Conservation (phyloP, 495 filamentous ascomycete species). For the Chlorociboria aeruginascens region DNA sequence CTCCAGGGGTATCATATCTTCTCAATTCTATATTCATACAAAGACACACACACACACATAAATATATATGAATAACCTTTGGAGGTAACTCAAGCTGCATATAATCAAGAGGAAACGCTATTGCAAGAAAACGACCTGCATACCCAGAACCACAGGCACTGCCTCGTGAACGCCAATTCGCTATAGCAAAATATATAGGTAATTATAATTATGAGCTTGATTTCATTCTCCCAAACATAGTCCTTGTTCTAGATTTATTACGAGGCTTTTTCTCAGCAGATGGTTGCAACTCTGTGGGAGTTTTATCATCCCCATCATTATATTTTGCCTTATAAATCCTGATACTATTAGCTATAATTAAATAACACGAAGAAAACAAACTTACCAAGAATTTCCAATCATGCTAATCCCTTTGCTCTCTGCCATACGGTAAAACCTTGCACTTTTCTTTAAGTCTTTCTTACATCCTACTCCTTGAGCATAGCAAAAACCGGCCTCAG, state of each 20-base stretch:
- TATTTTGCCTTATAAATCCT: slow-evolving; percentile 97
- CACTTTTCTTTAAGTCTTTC: slow-evolving; percentile 92
- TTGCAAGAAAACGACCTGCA: too few species aligned
- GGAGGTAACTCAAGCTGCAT: too few species aligned
- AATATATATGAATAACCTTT: too few species aligned
- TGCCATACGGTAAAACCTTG: slow-evolving; percentile 78
- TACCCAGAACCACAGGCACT: too few species aligned
- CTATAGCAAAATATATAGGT: too few species aligned
- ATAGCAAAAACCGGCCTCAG: slow-evolving; percentile 81
- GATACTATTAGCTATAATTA: slow-evolving; percentile 1
- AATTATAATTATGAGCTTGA: not conserved
- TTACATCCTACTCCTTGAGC: slow-evolving; percentile 77
- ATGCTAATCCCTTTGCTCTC: slow-evolving; percentile 91
- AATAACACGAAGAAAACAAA: slow-evolving; percentile 9
- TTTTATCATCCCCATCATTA: slow-evolving; percentile 39
- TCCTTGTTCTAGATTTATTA: slow-evolving; percentile 53
- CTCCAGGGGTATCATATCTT: too few species aligned
- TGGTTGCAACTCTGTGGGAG: slow-evolving; percentile 18
- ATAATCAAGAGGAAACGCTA: too few species aligned
- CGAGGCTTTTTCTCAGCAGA: slow-evolving; percentile 30
- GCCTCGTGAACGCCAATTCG: too few species aligned
- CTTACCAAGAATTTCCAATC: slow-evolving; percentile 95
- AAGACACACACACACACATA: too few species aligned
- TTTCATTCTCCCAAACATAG: slow-evolving; percentile 43
- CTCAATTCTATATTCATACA: too few species aligned